A percentile compares a stretch with the other conserved stretches of the same genome.
These are phyloP conservation scores for Backusella liffmaniae DNA, from an alignment of 192 early-diverging fungal species.

Conservation along the genomic window DNA sequence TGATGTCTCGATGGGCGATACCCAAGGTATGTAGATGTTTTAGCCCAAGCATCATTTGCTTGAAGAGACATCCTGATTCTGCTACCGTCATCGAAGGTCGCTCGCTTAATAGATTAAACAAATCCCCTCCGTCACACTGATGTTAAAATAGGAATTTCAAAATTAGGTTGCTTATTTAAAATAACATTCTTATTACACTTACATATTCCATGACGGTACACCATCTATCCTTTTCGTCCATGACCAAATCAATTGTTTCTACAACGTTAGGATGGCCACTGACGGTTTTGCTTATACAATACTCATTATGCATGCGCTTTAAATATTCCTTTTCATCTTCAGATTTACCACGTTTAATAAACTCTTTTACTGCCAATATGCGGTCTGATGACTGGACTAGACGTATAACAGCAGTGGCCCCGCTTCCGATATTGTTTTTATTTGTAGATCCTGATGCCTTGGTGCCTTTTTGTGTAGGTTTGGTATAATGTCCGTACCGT, in stretches of 20 bases:
- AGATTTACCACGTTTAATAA: conserved; percentile 72
- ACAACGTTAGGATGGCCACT: conserved; percentile 92
- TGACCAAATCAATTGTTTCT: conserved; percentile 91
- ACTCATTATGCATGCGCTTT: conserved; percentile 94
- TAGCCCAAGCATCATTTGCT: conserved; percentile 90
- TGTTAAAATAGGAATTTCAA: conserved; percentile 38
- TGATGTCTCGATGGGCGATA: conserved; percentile 88
- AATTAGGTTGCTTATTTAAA: neutral
- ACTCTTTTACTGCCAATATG: conserved; percentile 93
- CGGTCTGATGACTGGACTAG: conserved; percentile 77
- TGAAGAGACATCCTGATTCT: conserved; percentile 91
- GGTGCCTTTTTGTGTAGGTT: conserved; percentile 1
- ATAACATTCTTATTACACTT: conserved; percentile 21
- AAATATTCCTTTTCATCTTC: conserved; percentile 94
- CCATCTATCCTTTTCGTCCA: conserved; percentile 86
- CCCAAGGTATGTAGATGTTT: conserved; percentile 90
- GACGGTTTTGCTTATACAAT: conserved; percentile 92
- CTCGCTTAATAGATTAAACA: conserved; percentile 80
- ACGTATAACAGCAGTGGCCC: conserved; percentile 88
- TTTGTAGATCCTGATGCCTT: conserved; percentile 12
- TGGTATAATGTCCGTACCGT: conserved; percentile 25
- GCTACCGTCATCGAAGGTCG: conserved; percentile 61
- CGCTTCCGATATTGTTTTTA: conserved; percentile 68
- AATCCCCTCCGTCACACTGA: conserved; percentile 93
- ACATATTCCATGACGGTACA: conserved; percentile 76